Conservation (phyloP, 1,284 basidiomycete genomes). For the Leccinum ambiguum region DNA sequence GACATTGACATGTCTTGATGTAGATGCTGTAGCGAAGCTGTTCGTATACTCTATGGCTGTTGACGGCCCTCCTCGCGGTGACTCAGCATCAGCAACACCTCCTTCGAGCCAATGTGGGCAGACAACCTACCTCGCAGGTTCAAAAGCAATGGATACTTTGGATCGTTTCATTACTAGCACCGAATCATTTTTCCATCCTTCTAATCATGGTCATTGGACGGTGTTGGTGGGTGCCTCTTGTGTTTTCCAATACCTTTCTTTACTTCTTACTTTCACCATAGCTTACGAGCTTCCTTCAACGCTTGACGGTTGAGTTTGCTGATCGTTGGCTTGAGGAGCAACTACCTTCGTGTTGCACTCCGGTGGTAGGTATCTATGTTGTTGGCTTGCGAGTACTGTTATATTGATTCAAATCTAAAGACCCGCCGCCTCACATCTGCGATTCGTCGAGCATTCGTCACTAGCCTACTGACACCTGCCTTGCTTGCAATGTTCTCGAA, state of each 20-base stretch:
- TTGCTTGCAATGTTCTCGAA: constrained; percentile 97
- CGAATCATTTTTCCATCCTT: constrained; percentile 93
- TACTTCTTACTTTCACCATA: constrained; percentile 21
- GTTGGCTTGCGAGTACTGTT: background rate
- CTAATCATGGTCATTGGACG: constrained; percentile 78
- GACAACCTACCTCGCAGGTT: constrained; percentile 77
- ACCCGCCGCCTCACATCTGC: constrained; percentile 75
- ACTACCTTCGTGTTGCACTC: constrained; percentile 78
- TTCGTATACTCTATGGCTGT: constrained; percentile 91
- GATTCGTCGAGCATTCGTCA: constrained; percentile 85
- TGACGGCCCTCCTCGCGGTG: constrained; percentile 60
- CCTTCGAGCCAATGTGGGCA: constrained; percentile 49
- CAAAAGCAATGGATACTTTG: constrained; percentile 86
- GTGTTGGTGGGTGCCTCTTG: constrained; percentile 45
- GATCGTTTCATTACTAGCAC: constrained; percentile 90
- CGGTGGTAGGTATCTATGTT: constrained; percentile 48
- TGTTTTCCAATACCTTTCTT: constrained; percentile 7
- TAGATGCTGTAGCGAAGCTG: constrained; percentile 82
- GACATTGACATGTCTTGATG: constrained; percentile 8
- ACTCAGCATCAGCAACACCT: constrained; percentile 55
- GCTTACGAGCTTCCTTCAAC: constrained; percentile 39
- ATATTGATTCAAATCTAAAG: constrained; percentile 35
- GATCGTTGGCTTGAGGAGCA: constrained; percentile 87
- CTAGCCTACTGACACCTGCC: constrained; percentile 82
- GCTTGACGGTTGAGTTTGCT: constrained; percentile 79